Conservation (phyloP, 352 stramenopile species). For the Globisporangium carolinianum region DNA sequence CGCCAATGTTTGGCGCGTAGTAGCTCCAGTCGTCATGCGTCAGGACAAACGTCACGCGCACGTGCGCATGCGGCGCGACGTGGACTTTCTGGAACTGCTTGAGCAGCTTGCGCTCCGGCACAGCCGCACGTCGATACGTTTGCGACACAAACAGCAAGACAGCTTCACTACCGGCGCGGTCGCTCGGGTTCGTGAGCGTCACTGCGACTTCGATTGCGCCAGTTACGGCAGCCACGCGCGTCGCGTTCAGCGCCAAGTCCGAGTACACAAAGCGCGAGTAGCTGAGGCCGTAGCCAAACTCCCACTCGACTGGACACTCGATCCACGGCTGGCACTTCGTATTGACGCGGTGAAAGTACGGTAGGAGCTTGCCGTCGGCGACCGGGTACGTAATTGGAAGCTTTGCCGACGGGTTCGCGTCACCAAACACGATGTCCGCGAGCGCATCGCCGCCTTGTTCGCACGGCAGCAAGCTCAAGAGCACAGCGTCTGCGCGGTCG, state of each 20-base stretch:
- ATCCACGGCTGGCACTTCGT: constrained; percentile 42
- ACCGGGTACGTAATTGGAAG: constrained; percentile 77
- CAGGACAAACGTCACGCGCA: constrained; percentile 40
- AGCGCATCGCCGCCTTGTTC: constrained; percentile 74
- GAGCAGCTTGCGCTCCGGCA: constrained; percentile 71
- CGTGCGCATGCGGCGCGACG: constrained; percentile 19
- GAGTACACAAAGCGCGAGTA: constrained; percentile 65
- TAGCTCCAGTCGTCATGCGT: constrained; percentile 41
- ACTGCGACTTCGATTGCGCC: constrained; percentile 35
- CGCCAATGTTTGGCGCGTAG: constrained; percentile 36
- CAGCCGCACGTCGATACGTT: constrained; percentile 32
- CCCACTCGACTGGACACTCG: constrained; percentile 51
- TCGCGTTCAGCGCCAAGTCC: constrained; percentile 34
- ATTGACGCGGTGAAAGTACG: constrained; percentile 71
- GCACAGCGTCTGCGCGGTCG: constrained; percentile 38
- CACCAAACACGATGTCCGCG: constrained; percentile 57
- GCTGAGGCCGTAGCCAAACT: constrained; percentile 61
- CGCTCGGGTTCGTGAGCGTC: constrained; percentile 60
- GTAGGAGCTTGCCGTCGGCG: constrained; percentile 31
- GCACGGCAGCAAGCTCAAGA: constrained; percentile 69
- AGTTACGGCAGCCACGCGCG: constrained; percentile 14
- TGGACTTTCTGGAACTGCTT: constrained; percentile 69
- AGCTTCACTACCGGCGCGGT: constrained; percentile 37
- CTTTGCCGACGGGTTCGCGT: constrained; percentile 61
- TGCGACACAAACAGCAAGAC: constrained; percentile 72